These are phyloP conservation scores for Talaromyces sp. DNA, from an alignment of 2,329 filamentous ascomycete species.

Conservation along the genomic window DNA sequence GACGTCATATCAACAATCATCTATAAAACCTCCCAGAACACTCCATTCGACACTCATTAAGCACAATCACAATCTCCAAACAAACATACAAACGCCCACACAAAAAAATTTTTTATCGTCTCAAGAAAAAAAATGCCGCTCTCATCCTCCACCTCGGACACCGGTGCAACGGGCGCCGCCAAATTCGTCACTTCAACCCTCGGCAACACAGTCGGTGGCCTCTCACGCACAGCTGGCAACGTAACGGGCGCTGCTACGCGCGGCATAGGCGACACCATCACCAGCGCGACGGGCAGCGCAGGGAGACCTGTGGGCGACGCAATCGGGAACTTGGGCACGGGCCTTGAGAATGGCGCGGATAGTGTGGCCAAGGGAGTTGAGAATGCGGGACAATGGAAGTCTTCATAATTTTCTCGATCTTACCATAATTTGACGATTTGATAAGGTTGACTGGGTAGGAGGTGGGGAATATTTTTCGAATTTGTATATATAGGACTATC, in stretches of 20 bases:
- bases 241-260: slow-evolving; percentile 57
- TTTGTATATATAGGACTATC: not conserved
- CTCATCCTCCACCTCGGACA: slow-evolving; percentile 19
- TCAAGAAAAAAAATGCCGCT: not conserved
- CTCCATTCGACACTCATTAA: too few species aligned
- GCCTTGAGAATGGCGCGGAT: slow-evolving; percentile 52
- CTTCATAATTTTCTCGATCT: not conserved
- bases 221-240: slow-evolving; percentile 53
- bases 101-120: not conserved
- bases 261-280: slow-evolving; percentile 57
- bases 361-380: slow-evolving; percentile 55
- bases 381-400: slow-evolving; percentile 55
- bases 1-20: slow-evolving; percentile 2
- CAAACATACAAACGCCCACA: not conserved
- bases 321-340: slow-evolving; percentile 52
- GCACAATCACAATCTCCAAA: not conserved
- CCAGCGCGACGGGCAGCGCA: slow-evolving; percentile 51
- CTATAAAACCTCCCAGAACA: not conserved
- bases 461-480: not conserved
- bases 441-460: not conserved
- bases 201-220: slow-evolving; percentile 55
- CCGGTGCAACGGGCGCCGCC: slow-evolving; percentile 50
- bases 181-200: slow-evolving; percentile 56
- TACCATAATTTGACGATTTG: too few species aligned
- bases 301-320: slow-evolving; percentile 57